phyloP scores from a whole-genome alignment of 768 basidiomycete species.

The Daedalea quercina region DNA sequence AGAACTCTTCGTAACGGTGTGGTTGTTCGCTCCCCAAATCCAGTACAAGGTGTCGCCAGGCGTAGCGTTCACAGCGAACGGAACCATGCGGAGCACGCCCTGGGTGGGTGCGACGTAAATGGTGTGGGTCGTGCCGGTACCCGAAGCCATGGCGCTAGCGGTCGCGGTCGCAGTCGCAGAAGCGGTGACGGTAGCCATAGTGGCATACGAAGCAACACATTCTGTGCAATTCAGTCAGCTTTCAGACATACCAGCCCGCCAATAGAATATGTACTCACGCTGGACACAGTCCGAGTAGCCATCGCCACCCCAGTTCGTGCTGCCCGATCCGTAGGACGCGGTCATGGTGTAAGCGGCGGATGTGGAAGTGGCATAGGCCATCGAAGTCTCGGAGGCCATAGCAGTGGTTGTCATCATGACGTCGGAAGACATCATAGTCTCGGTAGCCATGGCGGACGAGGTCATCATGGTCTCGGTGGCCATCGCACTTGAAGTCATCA shows the following conservation, averaged over 20 bases:
- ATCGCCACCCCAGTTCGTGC: constrained; percentile 46
- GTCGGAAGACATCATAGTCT: neutral
- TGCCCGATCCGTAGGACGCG: constrained; percentile 55
- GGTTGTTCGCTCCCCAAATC: constrained; percentile 73
- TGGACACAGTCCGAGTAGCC: constrained; percentile 66
- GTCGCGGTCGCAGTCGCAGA: constrained; percentile 12
- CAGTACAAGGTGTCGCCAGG: constrained; percentile 73
- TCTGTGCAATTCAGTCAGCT: constrained; percentile 30
- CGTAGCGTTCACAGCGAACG: constrained; percentile 69
- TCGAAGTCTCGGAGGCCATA: constrained; percentile 1
- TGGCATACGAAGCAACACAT: constrained; percentile 56
- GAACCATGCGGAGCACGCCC: constrained; percentile 70
- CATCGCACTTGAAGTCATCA: constrained; percentile 1
- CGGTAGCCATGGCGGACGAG: neutral
- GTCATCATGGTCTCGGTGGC: constrained; percentile 1
- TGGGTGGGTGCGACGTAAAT: constrained; percentile 74
- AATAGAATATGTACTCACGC: constrained; percentile 36
- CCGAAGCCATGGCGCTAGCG: constrained; percentile 27
- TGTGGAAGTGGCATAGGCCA: constrained; percentile 2
- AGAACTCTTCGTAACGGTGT: constrained; percentile 80
- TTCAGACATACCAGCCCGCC: neutral
- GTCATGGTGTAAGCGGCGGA: constrained; percentile 7
- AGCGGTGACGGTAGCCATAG: constrained; percentile 21
- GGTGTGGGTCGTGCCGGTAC: constrained; percentile 59
- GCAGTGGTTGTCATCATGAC: constrained; percentile 1